Evolutionary conservation across 495 filamentous ascomycete species (phyloP).

Genomic region (Daldinia concentrica): DNA sequence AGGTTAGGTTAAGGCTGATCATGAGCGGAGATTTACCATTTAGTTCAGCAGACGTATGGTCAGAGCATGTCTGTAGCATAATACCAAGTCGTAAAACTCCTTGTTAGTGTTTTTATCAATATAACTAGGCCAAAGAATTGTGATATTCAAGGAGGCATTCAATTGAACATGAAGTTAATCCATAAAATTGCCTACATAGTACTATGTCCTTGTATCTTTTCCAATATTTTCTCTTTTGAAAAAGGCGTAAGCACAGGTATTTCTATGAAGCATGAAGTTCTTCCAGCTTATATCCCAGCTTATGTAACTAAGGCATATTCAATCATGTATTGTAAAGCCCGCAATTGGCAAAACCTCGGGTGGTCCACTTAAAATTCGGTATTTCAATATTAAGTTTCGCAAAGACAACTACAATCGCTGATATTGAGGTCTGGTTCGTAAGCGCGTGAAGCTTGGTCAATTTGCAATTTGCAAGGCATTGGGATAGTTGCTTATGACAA

Average conservation of each 20-base stretch:
- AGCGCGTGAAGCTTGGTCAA: neutral
- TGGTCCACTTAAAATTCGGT: neutral
- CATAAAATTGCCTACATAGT: neutral
- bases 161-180: too few relatives aligned
- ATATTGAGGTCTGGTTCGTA: neutral
- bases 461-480: neutral
- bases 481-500: neutral
- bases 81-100: constrained; percentile 28
- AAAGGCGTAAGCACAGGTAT: too few relatives aligned
- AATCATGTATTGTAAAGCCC: neutral
- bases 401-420: neutral
- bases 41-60: constrained; percentile 17
- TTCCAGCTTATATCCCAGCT: neutral
- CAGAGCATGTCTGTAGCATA: constrained; percentile 16
- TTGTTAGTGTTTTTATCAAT: neutral
- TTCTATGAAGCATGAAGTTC: too few relatives aligned
- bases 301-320: too few relatives aligned
- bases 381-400: neutral
- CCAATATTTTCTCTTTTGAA: neutral
- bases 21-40: constrained; percentile 35
- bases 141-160: neutral
- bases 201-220: neutral
- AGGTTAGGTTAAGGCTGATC: constrained; percentile 26
- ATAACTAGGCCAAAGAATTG: neutral
- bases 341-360: neutral